A percentile compares a stretch with the other conserved stretches of the same genome.
These are phyloP conservation scores for Lophiostoma macrostomum DNA, from an alignment of 495 filamentous ascomycete genomes.

Conservation along the genomic window DNA sequence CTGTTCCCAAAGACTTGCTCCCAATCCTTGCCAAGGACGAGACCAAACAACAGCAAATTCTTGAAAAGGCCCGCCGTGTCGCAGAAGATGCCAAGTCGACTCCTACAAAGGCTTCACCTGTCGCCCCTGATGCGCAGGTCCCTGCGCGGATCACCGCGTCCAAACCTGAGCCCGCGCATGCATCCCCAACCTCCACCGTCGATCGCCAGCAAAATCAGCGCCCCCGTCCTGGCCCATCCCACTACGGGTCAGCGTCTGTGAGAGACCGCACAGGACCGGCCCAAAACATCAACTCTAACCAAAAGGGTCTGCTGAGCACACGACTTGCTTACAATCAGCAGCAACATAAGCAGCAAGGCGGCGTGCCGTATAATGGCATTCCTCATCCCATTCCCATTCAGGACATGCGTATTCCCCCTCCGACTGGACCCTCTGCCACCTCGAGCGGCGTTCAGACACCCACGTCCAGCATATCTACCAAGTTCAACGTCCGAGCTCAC, in stretches of 20 bases:
- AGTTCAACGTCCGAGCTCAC: constrained; percentile 77
- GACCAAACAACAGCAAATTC: constrained; percentile 84
- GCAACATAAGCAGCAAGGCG: constrained; percentile 47
- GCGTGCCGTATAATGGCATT: constrained; percentile 32
- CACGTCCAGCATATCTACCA: constrained; percentile 53
- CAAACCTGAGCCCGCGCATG: constrained; percentile 25
- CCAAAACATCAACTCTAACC: constrained; percentile 42
- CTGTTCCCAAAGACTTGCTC: constrained; percentile 87
- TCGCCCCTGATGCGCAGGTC: constrained; percentile 33
- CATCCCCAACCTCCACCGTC: constrained; percentile 17
- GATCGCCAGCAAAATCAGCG: constrained; percentile 52
- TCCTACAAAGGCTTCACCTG: constrained; percentile 39
- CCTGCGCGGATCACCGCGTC: constrained; percentile 23
- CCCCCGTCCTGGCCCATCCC: constrained; percentile 37
- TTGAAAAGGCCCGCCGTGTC: constrained; percentile 63
- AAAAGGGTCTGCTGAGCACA: constrained; percentile 40
- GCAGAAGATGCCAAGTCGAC: constrained; percentile 55
- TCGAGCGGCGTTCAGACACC: constrained; percentile 46
- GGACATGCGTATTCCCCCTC: constrained; percentile 49
- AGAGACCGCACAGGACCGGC: constrained; percentile 37
- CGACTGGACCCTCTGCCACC: constrained; percentile 48
- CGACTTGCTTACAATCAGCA: constrained; percentile 56
- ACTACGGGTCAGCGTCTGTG: constrained; percentile 25
- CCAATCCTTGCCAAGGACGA: constrained; percentile 95
- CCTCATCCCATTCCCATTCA: constrained; percentile 55